Evolutionary conservation across 2,329 filamentous ascomycete genomes (phyloP), one percentile per base, ranked within the genome.

Genomic region (Seiridium unicorne): DNA sequence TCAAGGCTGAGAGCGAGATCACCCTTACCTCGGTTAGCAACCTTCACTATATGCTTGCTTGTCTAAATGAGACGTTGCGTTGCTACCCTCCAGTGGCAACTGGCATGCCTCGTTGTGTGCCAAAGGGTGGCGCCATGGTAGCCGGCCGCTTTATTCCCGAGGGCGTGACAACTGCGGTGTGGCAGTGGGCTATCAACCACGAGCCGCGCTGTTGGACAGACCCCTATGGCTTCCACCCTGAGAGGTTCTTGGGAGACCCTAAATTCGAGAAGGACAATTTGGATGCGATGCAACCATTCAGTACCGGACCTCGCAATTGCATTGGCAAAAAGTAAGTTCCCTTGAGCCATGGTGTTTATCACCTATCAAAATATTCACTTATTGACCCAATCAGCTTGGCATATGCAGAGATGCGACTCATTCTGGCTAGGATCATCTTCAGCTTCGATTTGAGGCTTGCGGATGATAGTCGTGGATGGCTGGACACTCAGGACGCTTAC

Each of bases 291-390:
- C 72, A 77, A 64, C 72, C 76, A 31, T 77, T 79, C 61, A 67
- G 68, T 53, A 51, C 69, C 2, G 75, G 77, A 3, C 73, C 76
- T 35, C 63, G 76, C n/a, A 76, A 76, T 51, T 79, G 77, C 55
- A 67, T 79, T 46, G 76, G 76, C 9, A 68, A 68, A 61, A 78
- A 77, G 75, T 76, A 66, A 66, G 74, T 68, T 11, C 31, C 5
- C 38, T 13, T 32, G 35, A n/a, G 2, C 26, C 3, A 35, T 42
- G 7, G 7, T 8, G 13, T 8, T 42, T 42, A 13, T 26, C 38
- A 42, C 13, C 7, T 42, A 2, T 8, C 38, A 13, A 42, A 7
- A 42, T 13, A n/a, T 31, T 26, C 3, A 36, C 49, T 31, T 4
- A 46, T 26, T 32, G 6, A 44, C 7, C 38, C 18, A 13, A 1